phyloP scores from a whole-genome alignment of 23 red algal species.

The Gracilaria caudata region DNA sequence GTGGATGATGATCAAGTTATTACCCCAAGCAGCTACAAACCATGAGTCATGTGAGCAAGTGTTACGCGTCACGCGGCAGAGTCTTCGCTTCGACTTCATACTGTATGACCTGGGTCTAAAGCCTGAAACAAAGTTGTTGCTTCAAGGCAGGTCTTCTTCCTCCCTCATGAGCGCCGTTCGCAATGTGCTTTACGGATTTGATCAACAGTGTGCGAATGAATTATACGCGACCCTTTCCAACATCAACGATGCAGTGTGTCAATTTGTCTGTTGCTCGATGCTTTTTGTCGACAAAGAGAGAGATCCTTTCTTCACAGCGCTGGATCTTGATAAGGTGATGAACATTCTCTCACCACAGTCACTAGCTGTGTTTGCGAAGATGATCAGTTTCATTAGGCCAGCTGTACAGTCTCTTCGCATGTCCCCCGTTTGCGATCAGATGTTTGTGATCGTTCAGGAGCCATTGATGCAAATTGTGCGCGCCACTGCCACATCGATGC shows the following conservation, averaged over 20 bases:
- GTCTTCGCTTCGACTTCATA: slow-evolving; percentile 5
- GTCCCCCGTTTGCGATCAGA: neutral
- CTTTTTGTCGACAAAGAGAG: neutral
- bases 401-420: neutral
- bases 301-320: slow-evolving; percentile 17
- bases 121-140: neutral
- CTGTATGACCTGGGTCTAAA: neutral
- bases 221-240: neutral
- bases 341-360: neutral
- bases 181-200: neutral
- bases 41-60: neutral
- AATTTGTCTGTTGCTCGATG: slow-evolving; percentile 6
- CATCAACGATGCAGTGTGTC: neutral
- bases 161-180: neutral
- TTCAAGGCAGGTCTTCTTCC: neutral
- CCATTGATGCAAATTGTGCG: neutral
- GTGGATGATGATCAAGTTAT: neutral
- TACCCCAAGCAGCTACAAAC: neutral
- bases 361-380: neutral
- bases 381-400: slow-evolving; percentile 7
- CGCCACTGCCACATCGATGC: neutral
- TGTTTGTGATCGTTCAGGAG: neutral
- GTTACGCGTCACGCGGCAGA: neutral
- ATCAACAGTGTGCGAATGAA: neutral
- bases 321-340: neutral